phyloP scores from a whole-genome alignment of 805 yeast species.

The Candida ficus region DNA sequence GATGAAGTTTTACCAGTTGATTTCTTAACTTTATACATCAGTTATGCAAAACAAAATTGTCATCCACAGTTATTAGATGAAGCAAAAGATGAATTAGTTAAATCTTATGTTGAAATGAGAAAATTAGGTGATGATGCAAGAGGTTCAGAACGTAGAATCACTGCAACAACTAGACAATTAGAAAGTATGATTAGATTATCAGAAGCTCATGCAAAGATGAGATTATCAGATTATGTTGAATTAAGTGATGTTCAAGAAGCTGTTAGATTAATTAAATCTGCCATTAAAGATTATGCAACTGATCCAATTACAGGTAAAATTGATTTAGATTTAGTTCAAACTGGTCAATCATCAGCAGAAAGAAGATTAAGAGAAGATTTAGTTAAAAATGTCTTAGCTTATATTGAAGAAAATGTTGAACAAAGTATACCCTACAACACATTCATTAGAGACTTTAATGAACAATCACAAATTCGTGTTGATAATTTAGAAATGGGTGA shows the following conservation, averaged over 20 bases:
- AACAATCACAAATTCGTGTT: conserved; percentile 55
- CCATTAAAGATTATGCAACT: conserved; percentile 96
- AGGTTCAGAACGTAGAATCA: conserved; percentile 81
- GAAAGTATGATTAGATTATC: conserved; percentile 92
- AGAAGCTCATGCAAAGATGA: conserved; percentile 98
- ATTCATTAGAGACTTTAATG: conserved; percentile 58
- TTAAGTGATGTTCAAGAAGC: conserved; percentile 87
- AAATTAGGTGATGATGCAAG: conserved; percentile 89
- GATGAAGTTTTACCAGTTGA: conserved; percentile 79
- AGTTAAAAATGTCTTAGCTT: conserved; percentile 50
- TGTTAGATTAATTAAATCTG: conserved; percentile 85
- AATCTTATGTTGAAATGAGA: conserved; percentile 89
- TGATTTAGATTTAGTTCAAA: conserved; percentile 95
- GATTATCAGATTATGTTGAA: conserved; percentile 66
- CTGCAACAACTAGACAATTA: conserved; percentile 96
- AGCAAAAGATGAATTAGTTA: conserved; percentile 82
- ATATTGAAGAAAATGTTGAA: conserved; percentile 43
- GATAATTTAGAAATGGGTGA: conserved; percentile 70
- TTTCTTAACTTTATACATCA: conserved; percentile 81
- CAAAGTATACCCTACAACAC: conserved; percentile 53
- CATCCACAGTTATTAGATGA: conserved; percentile 76
- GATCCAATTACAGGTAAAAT: conserved; percentile 96
- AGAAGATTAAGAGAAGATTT: conserved; percentile 72
- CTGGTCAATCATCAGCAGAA: conserved; percentile 89
- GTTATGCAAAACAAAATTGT: conserved; percentile 84